Evolutionary conservation across 805 yeast genomes (phyloP), one percentile per base, ranked within the genome.

Genomic region (Saturnispora gosingensis): DNA sequence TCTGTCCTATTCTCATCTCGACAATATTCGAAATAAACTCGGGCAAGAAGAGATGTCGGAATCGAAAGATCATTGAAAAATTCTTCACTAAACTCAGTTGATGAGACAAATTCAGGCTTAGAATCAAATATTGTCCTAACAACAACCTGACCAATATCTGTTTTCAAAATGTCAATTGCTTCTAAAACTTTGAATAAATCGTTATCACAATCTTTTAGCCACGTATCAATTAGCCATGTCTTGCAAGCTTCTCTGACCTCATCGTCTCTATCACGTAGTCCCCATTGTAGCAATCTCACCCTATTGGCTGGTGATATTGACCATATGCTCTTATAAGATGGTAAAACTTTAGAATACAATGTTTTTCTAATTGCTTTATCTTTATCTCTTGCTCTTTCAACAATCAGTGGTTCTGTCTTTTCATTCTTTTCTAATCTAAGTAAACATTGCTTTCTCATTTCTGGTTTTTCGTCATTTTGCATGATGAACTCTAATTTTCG

Each of bases 381-480:
- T 3, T 72, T 72, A 66, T 91, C 99, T 52, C 95, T 75, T 0
- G 96, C 95, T 53, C 97, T 75, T 61, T 84, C 93, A 35, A 89
- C 68, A 1, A 88, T 69, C 51, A 72, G 74, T 1, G 83, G 80
- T 18, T 78, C 69, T 0, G 89, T 83, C 1, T 60, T 57, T 3
- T 67, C 59, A 42, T 75, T 76, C 58, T 81, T 83, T 24, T 75
- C 80, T 32, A 91, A 64, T 62, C 88, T 86, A 43, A 84, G 69
- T 60, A 89, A 68, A 0, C 91, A 91, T 0, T 95, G 89, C 54
- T 96, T 74, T 57, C 98, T 75, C 1, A 90, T 96, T 55, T 93
- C 98, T 0, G 96, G 82, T 59, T 84, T 83, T 2, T 87, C 77
- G 67, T 91, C 99, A 61, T 83, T 78, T 59, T 81, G 83, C 58